Evolutionary conservation across 2,329 filamentous ascomycete species (phyloP).

Genomic region (Colletotrichum somersetense): DNA sequence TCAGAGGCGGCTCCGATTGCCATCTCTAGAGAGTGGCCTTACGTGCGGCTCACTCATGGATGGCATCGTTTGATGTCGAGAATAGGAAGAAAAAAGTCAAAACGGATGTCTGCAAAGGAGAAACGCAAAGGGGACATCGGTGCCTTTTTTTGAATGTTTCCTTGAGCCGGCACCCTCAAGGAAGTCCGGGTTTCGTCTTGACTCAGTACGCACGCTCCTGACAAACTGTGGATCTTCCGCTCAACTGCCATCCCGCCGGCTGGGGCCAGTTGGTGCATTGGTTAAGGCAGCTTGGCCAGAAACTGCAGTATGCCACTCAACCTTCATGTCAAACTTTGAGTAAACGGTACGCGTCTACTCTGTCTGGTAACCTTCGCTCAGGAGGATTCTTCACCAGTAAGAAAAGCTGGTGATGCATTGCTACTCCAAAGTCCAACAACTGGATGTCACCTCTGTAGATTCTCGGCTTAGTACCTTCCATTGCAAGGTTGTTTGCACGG

Average conservation of each 20-base stretch:
- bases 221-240: background rate
- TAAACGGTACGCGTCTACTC: background rate
- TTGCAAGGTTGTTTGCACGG: no score
- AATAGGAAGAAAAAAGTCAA: background rate
- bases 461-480: no score
- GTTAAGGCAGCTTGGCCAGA: background rate
- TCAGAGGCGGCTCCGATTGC: background rate
- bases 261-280: background rate
- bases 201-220: background rate
- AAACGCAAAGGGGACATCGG: background rate
- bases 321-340: background rate
- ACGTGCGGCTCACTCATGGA: constrained; percentile 6
- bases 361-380: background rate
- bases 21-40: background rate
- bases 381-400: background rate
- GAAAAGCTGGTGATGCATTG: background rate
- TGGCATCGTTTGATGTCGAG: constrained; percentile 12
- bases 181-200: background rate
- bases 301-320: background rate
- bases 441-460: background rate
- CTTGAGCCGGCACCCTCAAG: background rate
- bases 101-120: background rate
- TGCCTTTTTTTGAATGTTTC: constrained; percentile 2
- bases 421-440: background rate
- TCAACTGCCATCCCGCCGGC: background rate